A percentile compares a stretch with the other conserved stretches of the same genome.
These are phyloP conservation scores for Chytriomyces confervae DNA, from an alignment of 192 early-diverging fungal genomes.

Conservation along the genomic window DNA sequence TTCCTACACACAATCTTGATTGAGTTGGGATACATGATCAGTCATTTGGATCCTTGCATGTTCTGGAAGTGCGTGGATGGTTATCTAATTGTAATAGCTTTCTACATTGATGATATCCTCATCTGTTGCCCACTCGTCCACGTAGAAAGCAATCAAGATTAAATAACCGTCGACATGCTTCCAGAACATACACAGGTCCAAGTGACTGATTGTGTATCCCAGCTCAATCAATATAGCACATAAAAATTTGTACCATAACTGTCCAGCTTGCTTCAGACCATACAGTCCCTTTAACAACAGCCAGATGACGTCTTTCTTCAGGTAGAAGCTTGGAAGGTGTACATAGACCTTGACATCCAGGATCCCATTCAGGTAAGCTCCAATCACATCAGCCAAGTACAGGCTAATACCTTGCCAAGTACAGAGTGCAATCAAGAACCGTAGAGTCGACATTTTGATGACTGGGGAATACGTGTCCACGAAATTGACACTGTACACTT, in stretches of 20 bases:
- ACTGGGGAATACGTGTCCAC: slow-evolving; percentile 14
- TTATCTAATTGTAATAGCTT: not conserved
- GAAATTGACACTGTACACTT: slow-evolving; percentile 6
- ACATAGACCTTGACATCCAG: slow-evolving; percentile 15
- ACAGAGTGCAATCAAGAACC: slow-evolving; percentile 1
- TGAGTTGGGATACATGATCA: not conserved
- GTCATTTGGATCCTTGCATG: not conserved
- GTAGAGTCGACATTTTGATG: slow-evolving; percentile 10
- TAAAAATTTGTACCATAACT: slow-evolving; percentile 3
- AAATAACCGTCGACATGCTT: not conserved
- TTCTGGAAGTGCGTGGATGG: not conserved
- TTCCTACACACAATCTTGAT: not conserved
- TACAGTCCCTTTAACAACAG: not conserved
- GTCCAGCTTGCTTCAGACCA: slow-evolving; percentile 23
- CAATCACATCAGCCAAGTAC: not conserved
- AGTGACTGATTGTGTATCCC: not conserved
- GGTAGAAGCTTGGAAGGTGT: not conserved
- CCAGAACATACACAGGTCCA: slow-evolving; percentile 7
- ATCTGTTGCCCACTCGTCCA: not conserved
- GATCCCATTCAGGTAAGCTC: slow-evolving; percentile 11
- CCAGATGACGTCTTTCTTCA: not conserved
- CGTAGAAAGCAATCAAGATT: slow-evolving; percentile 9
- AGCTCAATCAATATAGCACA: not conserved
- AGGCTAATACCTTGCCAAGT: not conserved
- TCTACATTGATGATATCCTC: slow-evolving; percentile 7